A percentile compares a stretch with the other conserved stretches of the same genome.
Conservation (phyloP, 2,329 filamentous ascomycete genomes). For the Paradendryphiella salina region DNA sequence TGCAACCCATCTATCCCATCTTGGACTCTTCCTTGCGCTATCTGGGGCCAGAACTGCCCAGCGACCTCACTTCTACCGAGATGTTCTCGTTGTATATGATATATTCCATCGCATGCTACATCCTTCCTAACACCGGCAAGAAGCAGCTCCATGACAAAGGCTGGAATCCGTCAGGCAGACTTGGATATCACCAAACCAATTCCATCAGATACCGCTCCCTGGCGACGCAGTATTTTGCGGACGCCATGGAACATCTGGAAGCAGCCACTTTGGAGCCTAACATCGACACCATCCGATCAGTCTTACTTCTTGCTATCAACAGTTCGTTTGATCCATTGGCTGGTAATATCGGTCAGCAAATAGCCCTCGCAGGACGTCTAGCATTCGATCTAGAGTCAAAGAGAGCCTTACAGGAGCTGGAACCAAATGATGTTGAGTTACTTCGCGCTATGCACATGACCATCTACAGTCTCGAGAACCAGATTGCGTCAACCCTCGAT, state of each 20-base stretch:
- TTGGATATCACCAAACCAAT: slow-evolving; percentile 37
- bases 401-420: slow-evolving; percentile 32
- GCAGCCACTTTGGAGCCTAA: slow-evolving; percentile 39
- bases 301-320: slow-evolving; percentile 42
- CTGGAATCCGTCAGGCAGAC: slow-evolving; percentile 32
- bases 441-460: slow-evolving; percentile 42
- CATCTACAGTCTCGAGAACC: slow-evolving; percentile 44
- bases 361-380: slow-evolving; percentile 43
- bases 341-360: slow-evolving; percentile 44
- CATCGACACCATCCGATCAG: slow-evolving; percentile 38
- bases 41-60: slow-evolving; percentile 26
- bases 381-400: slow-evolving; percentile 38
- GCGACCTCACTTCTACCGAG: slow-evolving; percentile 32
- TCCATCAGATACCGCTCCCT: slow-evolving; percentile 36
- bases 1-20: slow-evolving; percentile 39
- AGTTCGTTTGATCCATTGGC: slow-evolving; percentile 42
- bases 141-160: slow-evolving; percentile 24
- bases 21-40: slow-evolving; percentile 35
- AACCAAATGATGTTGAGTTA: slow-evolving; percentile 24
- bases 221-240: slow-evolving; percentile 33
- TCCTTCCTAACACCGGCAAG: slow-evolving; percentile 34
- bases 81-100: slow-evolving; percentile 43
- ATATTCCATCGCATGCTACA: slow-evolving; percentile 43
- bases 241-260: slow-evolving; percentile 40
- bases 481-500: slow-evolving; percentile 42